Evolutionary conservation across 768 basidiomycete species (phyloP).

Genomic region (Phaeotremella skinneri): DNA sequence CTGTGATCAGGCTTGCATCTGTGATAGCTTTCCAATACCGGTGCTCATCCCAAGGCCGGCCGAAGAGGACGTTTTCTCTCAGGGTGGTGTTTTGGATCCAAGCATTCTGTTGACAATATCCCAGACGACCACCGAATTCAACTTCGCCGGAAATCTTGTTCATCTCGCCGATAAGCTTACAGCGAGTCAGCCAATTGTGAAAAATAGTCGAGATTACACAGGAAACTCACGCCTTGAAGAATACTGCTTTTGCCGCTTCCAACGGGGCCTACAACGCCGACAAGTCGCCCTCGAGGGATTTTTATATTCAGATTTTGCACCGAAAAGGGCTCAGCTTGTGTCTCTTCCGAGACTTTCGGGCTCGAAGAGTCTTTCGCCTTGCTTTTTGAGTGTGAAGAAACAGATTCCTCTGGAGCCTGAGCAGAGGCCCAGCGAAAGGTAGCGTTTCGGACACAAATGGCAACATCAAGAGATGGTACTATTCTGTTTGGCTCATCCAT

Average conservation of each 20-base stretch:
- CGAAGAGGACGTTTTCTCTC: constrained; percentile 69
- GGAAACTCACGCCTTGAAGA: constrained; percentile 48
- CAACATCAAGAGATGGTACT: constrained; percentile 56
- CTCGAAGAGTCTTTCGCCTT: constrained; percentile 4
- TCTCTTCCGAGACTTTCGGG: constrained; percentile 12
- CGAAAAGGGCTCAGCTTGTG: constrained; percentile 55
- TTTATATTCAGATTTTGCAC: constrained; percentile 58
- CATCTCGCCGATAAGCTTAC: constrained; percentile 69
- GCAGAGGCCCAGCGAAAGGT: constrained; percentile 65
- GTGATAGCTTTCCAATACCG: constrained; percentile 66
- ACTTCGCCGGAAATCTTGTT: constrained; percentile 58
- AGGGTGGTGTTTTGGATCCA: constrained; percentile 69
- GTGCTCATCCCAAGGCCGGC: constrained; percentile 63
- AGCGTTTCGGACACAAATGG: constrained; percentile 59
- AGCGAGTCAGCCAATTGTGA: neutral
- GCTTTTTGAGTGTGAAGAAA: constrained; percentile 15
- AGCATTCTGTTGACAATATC: constrained; percentile 70
- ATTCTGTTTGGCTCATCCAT: constrained; percentile 55
- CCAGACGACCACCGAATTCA: constrained; percentile 63
- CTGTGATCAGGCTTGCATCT: constrained; percentile 62
- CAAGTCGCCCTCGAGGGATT: constrained; percentile 61
- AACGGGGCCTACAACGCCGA: constrained; percentile 67
- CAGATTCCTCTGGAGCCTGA: constrained; percentile 31
- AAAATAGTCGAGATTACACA: neutral
- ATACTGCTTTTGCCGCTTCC: constrained; percentile 62